Conservation (phyloP, 1,284 basidiomycete genomes). For the Cryptococcus floricola region DNA sequence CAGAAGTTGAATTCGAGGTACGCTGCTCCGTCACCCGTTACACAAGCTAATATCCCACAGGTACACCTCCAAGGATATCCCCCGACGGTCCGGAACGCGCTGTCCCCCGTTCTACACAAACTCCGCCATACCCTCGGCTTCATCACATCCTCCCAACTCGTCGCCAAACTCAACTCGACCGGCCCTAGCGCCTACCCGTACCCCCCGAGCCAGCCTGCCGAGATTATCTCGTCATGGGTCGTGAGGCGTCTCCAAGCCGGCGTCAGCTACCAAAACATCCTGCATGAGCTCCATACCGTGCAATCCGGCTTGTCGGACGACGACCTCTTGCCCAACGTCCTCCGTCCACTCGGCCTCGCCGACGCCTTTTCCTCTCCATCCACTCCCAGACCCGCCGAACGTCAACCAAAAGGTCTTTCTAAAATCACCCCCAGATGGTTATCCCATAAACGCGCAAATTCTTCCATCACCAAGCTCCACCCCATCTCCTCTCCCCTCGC, state of each 20-base stretch:
- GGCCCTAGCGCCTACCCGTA: background rate
- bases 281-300: conserved; percentile 9
- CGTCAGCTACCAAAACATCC: conserved; percentile 10
- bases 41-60: conserved; percentile 9
- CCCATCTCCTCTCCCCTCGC: background rate
- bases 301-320: background rate
- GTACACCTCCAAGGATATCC: conserved; percentile 24
- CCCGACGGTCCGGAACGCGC: conserved; percentile 6
- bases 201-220: background rate
- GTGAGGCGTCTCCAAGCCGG: conserved; percentile 23
- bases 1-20: conserved; percentile 39
- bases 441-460: conserved; percentile 16
- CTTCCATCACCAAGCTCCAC: conserved; percentile 10
- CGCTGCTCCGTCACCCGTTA: conserved; percentile 4
- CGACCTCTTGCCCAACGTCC: background rate
- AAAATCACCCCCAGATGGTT: conserved; percentile 21
- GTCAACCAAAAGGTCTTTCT: conserved; percentile 2
- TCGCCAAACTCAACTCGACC: conserved; percentile 19
- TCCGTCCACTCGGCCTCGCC: background rate
- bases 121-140: conserved; percentile 35
- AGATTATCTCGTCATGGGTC: conserved; percentile 22
- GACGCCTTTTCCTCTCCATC: background rate
- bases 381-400: conserved; percentile 4
- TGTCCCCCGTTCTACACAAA: conserved; percentile 25
- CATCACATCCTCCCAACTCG: conserved; percentile 25